Evolutionary conservation across 306 rosid species (phyloP).

Genomic region (Quercus berberidifolia): DNA sequence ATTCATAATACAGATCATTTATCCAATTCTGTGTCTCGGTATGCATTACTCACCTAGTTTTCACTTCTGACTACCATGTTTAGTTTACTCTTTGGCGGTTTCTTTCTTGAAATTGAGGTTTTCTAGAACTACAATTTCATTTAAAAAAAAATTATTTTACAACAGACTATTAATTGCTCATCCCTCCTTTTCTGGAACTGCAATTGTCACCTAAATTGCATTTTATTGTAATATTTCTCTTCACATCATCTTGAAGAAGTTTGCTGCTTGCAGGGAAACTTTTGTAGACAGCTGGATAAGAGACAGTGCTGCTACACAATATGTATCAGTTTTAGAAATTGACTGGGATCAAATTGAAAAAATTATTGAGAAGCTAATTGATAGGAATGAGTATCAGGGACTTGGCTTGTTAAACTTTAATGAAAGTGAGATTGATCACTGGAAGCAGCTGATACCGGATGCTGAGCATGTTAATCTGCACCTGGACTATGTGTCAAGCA

Average conservation of each 20-base stretch:
- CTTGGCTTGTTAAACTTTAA: slow-evolving; percentile 81
- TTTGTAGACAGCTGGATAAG: slow-evolving; percentile 33
- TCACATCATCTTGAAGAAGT: not conserved
- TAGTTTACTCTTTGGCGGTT: not conserved
- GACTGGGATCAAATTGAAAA: slow-evolving; percentile 68
- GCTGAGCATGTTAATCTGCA: slow-evolving; percentile 53
- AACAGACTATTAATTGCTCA: not conserved
- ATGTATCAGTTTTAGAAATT: slow-evolving; percentile 45
- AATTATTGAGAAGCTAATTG: slow-evolving; percentile 41
- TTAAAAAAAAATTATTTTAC: not conserved
- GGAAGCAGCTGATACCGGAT: slow-evolving; percentile 73
- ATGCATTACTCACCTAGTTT: slow-evolving; percentile 21
- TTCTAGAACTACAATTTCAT: not conserved
- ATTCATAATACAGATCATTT: slow-evolving; percentile 61
- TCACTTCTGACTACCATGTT: not conserved
- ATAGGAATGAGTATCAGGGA: slow-evolving; percentile 56
- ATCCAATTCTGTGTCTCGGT: slow-evolving; percentile 53
- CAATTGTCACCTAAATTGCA: not conserved
- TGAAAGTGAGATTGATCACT: slow-evolving; percentile 58
- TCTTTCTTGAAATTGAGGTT: not conserved
- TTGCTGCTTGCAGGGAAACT: slow-evolving; percentile 36
- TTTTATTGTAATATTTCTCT: slow-evolving; percentile 7
- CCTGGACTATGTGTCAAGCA: slow-evolving; percentile 41
- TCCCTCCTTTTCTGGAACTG: slow-evolving; percentile 3
- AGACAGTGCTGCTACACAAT: slow-evolving; percentile 34